Conservation (phyloP, 352 stramenopile genomes). For the Phytopythium aichiense region DNA sequence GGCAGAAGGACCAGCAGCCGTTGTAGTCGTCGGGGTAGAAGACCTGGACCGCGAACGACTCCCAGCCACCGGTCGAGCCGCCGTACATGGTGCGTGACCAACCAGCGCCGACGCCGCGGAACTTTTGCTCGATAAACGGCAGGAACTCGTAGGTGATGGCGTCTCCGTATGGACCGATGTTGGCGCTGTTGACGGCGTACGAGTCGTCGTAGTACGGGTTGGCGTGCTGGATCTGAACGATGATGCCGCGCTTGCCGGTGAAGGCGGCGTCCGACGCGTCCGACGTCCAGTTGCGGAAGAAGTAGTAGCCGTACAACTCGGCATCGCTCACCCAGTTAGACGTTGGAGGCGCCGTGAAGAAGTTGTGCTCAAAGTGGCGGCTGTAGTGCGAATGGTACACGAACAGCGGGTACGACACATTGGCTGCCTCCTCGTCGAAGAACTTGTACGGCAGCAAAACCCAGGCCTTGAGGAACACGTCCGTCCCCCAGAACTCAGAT, state of each 20-base stretch:
- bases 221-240: conserved; percentile 72
- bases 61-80: conserved; percentile 68
- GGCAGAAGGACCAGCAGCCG: conserved; percentile 78
- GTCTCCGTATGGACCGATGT: conserved; percentile 69
- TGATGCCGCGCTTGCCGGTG: conserved; percentile 59
- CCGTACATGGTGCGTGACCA: conserved; percentile 76
- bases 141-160: conserved; percentile 76
- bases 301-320: conserved; percentile 58
- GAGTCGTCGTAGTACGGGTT: conserved; percentile 83
- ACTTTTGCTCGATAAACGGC: conserved; percentile 53
- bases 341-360: conserved; percentile 21
- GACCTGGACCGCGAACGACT: conserved; percentile 68
- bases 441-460: conserved; percentile 66
- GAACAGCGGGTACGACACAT: conserved; percentile 69
- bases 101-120: conserved; percentile 56
- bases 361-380: conserved; percentile 58
- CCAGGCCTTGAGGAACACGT: conserved; percentile 69
- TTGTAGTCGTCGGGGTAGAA: conserved; percentile 80
- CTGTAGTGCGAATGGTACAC: conserved; percentile 79
- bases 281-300: conserved; percentile 75
- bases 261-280: conserved; percentile 39
- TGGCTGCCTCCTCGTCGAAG: conserved; percentile 36
- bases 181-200: conserved; percentile 74
- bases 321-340: conserved; percentile 20
- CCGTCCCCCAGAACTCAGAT: conserved; percentile 65